These are phyloP conservation scores for Diaporthe longicolla DNA, from an alignment of 2,329 filamentous ascomycete genomes.

Conservation along the genomic window DNA sequence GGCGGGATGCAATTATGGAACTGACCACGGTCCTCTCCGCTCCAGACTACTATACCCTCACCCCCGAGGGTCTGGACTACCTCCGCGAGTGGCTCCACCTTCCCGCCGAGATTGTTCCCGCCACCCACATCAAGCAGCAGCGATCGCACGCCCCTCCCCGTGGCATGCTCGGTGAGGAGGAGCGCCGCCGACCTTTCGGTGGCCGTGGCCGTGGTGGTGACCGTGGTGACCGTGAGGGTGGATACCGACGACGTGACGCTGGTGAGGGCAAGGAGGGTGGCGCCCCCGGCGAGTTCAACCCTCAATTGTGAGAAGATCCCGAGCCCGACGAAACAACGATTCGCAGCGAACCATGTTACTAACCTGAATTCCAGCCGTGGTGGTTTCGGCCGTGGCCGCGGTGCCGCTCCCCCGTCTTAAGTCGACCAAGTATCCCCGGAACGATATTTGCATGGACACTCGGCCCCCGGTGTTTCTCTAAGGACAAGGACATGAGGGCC, in stretches of 20 bases:
- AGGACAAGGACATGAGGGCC: conserved; percentile 45
- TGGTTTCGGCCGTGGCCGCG: conserved; percentile 91
- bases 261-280: conserved; percentile 91
- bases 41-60: conserved; percentile 98
- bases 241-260: conserved; percentile 92
- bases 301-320: conserved; percentile 78
- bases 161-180: conserved; percentile 94
- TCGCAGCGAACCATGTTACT: conserved; percentile 55
- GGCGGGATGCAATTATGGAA: neutral
- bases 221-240: conserved; percentile 88
- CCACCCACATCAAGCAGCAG: conserved; percentile 99
- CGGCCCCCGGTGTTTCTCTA: conserved; percentile 41
- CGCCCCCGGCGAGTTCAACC: conserved; percentile 92
- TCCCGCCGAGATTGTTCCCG: conserved; percentile 98
- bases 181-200: conserved; percentile 82
- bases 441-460: conserved; percentile 43
- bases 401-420: conserved; percentile 79
- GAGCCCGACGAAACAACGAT: conserved; percentile 33
- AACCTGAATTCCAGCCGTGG: conserved; percentile 72
- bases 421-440: conserved; percentile 55
- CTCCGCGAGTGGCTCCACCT: conserved; percentile 99
- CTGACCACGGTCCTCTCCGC: conserved; percentile 15
- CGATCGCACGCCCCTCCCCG: conserved; percentile 97
- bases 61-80: conserved; percentile 99
- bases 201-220: conserved; percentile 78